phyloP scores from a whole-genome alignment of 208 protist genomes.

The Vickermania spadyakhi region DNA sequence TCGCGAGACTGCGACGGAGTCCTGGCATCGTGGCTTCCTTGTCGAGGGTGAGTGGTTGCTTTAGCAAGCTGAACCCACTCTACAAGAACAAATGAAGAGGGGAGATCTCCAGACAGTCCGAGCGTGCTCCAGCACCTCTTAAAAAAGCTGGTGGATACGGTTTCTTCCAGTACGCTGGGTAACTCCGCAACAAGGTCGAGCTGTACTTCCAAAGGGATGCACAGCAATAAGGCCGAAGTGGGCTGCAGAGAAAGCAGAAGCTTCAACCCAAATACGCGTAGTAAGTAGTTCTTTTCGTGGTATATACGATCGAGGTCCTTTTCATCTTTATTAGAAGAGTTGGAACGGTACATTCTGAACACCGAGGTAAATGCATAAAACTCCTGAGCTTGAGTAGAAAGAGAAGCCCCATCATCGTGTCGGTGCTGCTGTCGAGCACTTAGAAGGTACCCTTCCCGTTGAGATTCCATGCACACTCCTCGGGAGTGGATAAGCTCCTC shows the following conservation, averaged over 20 bases:
- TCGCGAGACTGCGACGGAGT: neutral
- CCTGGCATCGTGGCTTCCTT: neutral
- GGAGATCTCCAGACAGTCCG: slow-evolving; percentile 13
- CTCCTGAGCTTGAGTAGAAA: neutral
- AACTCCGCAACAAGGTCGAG: slow-evolving; percentile 6
- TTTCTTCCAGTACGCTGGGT: slow-evolving; percentile 62
- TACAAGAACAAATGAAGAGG: neutral
- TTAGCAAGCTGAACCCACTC: slow-evolving; percentile 2
- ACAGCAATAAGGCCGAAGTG: neutral
- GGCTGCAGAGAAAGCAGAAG: slow-evolving; percentile 14
- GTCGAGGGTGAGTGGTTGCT: neutral
- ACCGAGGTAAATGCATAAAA: slow-evolving; percentile 1
- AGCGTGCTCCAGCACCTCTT: slow-evolving; percentile 62
- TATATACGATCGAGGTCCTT: slow-evolving; percentile 15
- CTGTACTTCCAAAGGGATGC: slow-evolving; percentile 11
- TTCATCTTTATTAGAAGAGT: slow-evolving; percentile 9
- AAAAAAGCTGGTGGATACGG: slow-evolving; percentile 27
- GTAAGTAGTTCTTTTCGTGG: slow-evolving; percentile 37
- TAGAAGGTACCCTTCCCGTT: neutral
- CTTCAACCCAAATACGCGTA: slow-evolving; percentile 23
- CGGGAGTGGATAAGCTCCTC: neutral
- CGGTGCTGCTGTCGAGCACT: neutral
- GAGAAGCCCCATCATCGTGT: neutral
- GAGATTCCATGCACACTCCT: neutral
- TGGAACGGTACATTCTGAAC: slow-evolving; percentile 18